Conservation (phyloP, 2,329 filamentous ascomycete species). For the Sarocladium brachiariae region DNA sequence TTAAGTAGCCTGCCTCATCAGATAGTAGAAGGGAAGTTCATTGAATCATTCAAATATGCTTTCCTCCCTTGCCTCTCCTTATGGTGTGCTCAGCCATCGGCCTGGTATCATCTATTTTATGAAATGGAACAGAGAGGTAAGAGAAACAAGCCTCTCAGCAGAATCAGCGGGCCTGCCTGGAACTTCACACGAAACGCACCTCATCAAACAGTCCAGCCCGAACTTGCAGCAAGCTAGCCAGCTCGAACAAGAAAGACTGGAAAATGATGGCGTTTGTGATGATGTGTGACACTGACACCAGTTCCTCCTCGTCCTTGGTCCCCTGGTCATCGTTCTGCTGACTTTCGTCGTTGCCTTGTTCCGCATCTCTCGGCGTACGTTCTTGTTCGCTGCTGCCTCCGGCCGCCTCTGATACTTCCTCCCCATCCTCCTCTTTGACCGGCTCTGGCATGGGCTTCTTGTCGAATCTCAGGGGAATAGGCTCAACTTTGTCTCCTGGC, state of each 20-base stretch:
- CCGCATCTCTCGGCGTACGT: slow-evolving; percentile 9
- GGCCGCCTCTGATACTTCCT: slow-evolving; percentile 15
- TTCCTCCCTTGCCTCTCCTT: too few relatives aligned
- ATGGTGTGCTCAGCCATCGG: neutral
- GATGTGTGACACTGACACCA: slow-evolving; percentile 67
- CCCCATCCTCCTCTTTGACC: slow-evolving; percentile 18
- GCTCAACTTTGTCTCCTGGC: slow-evolving; percentile 34
- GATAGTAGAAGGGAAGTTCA: neutral
- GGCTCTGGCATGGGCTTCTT: slow-evolving; percentile 22
- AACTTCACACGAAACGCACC: slow-evolving; percentile 48
- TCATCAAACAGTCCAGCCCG: slow-evolving; percentile 71
- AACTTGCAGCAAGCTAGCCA: slow-evolving; percentile 68
- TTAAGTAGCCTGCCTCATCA: too few relatives aligned
- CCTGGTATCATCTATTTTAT: neutral
- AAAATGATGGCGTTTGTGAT: slow-evolving; percentile 74
- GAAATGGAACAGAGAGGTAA: neutral
- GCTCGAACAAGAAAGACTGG: slow-evolving; percentile 72
- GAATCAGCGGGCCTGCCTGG: neutral
- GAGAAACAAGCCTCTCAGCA: neutral
- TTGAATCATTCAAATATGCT: neutral
- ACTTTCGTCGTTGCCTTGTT: slow-evolving; percentile 13
- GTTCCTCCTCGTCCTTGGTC: slow-evolving; percentile 22
- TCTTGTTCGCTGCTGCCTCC: slow-evolving; percentile 14
- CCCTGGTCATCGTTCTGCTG: slow-evolving; percentile 16
- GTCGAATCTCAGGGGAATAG: slow-evolving; percentile 42